Evolutionary conservation across 78 protist genomes (phyloP).

Genomic region (Anaeramoeba flamelloides): DNA sequence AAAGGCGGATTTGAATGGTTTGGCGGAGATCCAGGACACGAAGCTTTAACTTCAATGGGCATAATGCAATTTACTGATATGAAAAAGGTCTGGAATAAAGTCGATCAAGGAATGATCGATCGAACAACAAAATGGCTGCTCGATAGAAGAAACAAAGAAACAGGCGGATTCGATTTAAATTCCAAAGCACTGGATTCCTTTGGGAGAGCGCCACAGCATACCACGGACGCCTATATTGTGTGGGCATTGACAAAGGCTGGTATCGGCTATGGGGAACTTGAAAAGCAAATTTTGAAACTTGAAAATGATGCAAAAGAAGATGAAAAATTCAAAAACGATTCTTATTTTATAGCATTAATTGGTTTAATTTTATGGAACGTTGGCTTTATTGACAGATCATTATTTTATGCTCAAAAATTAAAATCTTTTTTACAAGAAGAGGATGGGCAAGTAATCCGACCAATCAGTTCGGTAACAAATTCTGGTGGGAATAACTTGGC

Average conservation of each 20-base stretch:
- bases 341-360: conserved; percentile 4
- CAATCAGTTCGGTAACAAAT: conserved; percentile 13
- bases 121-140: conserved; percentile 15
- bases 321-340: too few relatives aligned
- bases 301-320: too few relatives aligned
- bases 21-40: conserved; percentile 14
- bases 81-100: not conserved
- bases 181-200: not conserved
- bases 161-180: conserved; percentile 2
- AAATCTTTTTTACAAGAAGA: not conserved
- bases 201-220: conserved; percentile 5
- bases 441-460: not conserved
- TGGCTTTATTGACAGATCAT: too few relatives aligned
- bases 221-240: conserved; percentile 17
- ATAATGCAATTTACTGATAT: conserved; percentile 15
- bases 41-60: conserved; percentile 19
- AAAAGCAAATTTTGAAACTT: too few relatives aligned
- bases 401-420: too few relatives aligned
- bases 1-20: conserved; percentile 27
- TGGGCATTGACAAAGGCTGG: too few relatives aligned
- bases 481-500: conserved; percentile 10
- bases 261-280: too few relatives aligned
- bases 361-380: not conserved
- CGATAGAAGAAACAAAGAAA: too few relatives aligned
- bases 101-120: conserved; percentile 2